Evolutionary conservation across 495 filamentous ascomycete species (phyloP).

Genomic region (Aspergillus cavernicola): DNA sequence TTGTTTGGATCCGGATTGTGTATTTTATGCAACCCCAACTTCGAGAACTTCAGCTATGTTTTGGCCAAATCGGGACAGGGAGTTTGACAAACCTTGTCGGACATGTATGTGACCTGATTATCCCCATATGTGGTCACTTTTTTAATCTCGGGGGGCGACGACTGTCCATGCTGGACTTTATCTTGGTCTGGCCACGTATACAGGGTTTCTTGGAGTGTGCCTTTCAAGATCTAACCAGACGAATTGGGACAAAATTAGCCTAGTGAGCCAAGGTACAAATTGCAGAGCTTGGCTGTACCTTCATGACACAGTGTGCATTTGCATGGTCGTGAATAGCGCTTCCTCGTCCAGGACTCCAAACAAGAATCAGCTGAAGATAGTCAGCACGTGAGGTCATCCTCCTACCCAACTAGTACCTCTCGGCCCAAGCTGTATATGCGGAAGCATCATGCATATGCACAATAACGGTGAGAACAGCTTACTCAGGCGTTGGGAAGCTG

Average conservation of each 20-base stretch:
- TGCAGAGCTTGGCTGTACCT: too few relatives aligned
- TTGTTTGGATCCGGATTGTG: slow-evolving; percentile 67
- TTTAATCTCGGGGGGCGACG: slow-evolving; percentile 43
- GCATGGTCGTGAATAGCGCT: slow-evolving; percentile 87
- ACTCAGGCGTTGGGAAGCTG: not conserved
- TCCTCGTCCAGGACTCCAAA: slow-evolving; percentile 88
- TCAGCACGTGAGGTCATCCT: slow-evolving; percentile 2
- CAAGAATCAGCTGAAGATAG: slow-evolving; percentile 64
- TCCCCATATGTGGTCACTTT: slow-evolving; percentile 47
- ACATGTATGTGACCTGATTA: slow-evolving; percentile 79
- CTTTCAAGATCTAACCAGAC: slow-evolving; percentile 60
- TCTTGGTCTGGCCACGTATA: slow-evolving; percentile 68
- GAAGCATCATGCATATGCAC: not conserved
- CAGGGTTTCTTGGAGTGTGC: slow-evolving; percentile 71
- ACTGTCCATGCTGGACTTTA: slow-evolving; percentile 40
- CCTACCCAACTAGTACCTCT: not conserved
- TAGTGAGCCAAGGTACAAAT: not conserved
- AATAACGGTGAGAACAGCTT: not conserved
- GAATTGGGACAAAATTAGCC: not conserved
- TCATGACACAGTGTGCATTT: slow-evolving; percentile 73
- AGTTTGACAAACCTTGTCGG: slow-evolving; percentile 53
- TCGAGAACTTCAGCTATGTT: slow-evolving; percentile 1
- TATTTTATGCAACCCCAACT: slow-evolving; percentile 80
- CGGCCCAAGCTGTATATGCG: not conserved
- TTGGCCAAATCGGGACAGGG: not conserved